Conservation (phyloP, 768 basidiomycete genomes). For the Floccularia luteovirens region DNA sequence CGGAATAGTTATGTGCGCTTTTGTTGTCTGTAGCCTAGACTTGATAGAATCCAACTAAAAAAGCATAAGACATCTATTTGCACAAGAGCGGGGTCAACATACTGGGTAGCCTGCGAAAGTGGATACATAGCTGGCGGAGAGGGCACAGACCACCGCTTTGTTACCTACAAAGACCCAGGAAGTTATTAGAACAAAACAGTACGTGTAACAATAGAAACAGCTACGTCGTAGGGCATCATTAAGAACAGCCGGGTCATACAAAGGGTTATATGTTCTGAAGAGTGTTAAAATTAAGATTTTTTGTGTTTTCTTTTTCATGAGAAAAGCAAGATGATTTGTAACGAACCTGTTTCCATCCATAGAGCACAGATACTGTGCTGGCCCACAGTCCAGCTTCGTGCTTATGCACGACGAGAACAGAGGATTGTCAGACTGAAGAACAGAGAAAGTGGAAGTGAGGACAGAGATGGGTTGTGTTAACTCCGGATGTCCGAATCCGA, state of each 20-base stretch:
- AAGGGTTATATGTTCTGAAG: constrained; percentile 47
- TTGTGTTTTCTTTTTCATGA: constrained; percentile 13
- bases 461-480: background rate
- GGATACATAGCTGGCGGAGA: constrained; percentile 87
- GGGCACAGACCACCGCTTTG: constrained; percentile 85
- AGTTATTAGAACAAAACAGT: constrained; percentile 9
- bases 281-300: constrained; percentile 1
- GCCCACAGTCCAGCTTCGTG: constrained; percentile 69
- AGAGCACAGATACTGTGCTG: constrained; percentile 56
- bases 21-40: constrained; percentile 83
- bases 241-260: constrained; percentile 54
- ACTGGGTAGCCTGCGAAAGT: constrained; percentile 90
- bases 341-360: constrained; percentile 74
- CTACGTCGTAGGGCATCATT: constrained; percentile 64
- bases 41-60: constrained; percentile 87
- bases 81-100: constrained; percentile 14
- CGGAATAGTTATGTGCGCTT: constrained; percentile 66
- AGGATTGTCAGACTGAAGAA: constrained; percentile 5
- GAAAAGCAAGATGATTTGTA: constrained; percentile 5
- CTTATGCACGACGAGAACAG: constrained; percentile 43
- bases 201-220: constrained; percentile 10
- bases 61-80: background rate
- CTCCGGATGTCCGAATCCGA: constrained; percentile 1
- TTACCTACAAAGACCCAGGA: constrained; percentile 40
- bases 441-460: constrained; percentile 4